Conservation (phyloP, 2,329 filamentous ascomycete species). For the Ophiostoma ulmi region DNA sequence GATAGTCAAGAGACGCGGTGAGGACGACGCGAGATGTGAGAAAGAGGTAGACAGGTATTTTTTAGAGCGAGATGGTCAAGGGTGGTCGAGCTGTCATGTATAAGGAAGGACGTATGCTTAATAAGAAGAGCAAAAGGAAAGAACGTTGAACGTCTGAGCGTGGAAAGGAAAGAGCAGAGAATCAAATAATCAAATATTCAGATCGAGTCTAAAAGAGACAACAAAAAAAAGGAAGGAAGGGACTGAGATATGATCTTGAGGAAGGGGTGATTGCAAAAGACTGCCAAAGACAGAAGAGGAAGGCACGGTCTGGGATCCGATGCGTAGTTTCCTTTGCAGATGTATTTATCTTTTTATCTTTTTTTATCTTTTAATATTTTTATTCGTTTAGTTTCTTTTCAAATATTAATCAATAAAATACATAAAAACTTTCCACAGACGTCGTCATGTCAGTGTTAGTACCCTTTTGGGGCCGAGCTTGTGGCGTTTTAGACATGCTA, state of each 20-base stretch:
- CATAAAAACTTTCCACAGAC: not conserved
- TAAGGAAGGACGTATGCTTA: not conserved
- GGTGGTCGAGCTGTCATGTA: not conserved
- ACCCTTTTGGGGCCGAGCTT: not conserved
- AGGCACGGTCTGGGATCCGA: constrained; percentile 11
- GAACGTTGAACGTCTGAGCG: not conserved
- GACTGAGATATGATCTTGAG: constrained; percentile 1
- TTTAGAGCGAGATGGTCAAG: not conserved
- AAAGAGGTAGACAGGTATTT: not conserved
- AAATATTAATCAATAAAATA: not conserved
- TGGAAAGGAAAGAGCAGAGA: not conserved
- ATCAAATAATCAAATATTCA: not conserved
- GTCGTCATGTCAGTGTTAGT: constrained; percentile 13
- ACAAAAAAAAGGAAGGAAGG: not conserved
- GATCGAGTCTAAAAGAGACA: not conserved
- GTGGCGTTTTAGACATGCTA: constrained; percentile 4
- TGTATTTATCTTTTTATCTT: not conserved
- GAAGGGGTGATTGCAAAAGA: not conserved
- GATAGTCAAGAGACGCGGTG: constrained; percentile 1
- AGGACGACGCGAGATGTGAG: constrained; percentile 1
- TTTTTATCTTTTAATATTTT: not conserved
- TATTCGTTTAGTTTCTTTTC: not conserved
- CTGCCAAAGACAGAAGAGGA: not conserved
- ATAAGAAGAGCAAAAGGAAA: not conserved
- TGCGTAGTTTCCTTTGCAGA: constrained; percentile 4